Conservation (phyloP, 805 yeast species). For the Hanseniaspora thailandica region DNA sequence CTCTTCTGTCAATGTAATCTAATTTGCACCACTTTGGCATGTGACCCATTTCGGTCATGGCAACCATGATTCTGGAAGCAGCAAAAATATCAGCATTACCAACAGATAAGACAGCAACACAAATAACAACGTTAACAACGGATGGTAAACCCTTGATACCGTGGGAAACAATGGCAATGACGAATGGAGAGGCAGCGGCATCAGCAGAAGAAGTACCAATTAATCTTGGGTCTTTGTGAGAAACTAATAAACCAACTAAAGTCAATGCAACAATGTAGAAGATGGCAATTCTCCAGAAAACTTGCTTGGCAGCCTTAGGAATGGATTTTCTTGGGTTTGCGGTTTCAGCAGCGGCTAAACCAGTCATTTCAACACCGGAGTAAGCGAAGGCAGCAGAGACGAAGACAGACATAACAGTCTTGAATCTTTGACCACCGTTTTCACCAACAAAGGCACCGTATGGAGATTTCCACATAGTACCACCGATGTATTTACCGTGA, state of each 20-base stretch:
- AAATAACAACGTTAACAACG: conserved; percentile 55
- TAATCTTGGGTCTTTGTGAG: conserved; percentile 34
- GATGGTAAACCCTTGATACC: conserved; percentile 55
- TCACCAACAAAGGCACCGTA: conserved; percentile 45
- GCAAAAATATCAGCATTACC: conserved; percentile 63
- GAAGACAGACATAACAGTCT: conserved; percentile 43
- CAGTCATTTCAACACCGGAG: conserved; percentile 42
- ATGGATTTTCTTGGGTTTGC: conserved; percentile 36
- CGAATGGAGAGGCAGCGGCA: conserved; percentile 73
- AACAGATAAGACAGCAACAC: conserved; percentile 56
- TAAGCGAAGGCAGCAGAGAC: conserved; percentile 47
- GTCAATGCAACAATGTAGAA: conserved; percentile 37
- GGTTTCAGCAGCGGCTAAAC: conserved; percentile 41
- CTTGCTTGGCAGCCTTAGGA: conserved; percentile 45
- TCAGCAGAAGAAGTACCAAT: conserved; percentile 41
- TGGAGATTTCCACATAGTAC: conserved; percentile 40
- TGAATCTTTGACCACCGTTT: conserved; percentile 30
- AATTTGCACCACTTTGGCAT: conserved; percentile 41
- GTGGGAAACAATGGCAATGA: conserved; percentile 53
- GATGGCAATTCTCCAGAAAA: conserved; percentile 44
- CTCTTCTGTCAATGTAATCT: conserved; percentile 52
- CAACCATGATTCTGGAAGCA: conserved; percentile 52
- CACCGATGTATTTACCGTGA: conserved; percentile 39
- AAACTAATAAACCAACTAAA: conserved; percentile 38
- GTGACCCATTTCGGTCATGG: conserved; percentile 52